These are phyloP conservation scores for Pholiota adiposa DNA, from an alignment of 1,284 basidiomycete genomes.

Conservation along the genomic window DNA sequence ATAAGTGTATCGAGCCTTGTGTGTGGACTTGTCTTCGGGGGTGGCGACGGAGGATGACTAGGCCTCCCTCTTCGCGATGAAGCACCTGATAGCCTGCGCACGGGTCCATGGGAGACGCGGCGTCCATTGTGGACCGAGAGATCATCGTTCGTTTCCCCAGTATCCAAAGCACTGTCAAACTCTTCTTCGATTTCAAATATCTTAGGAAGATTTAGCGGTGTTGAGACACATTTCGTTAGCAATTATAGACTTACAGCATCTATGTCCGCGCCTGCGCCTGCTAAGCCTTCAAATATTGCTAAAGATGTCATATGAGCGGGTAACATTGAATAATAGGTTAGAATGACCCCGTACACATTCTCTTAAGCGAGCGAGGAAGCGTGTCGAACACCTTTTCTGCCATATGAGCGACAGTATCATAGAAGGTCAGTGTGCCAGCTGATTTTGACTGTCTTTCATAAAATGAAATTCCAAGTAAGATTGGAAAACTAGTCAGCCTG, in stretches of 20 bases:
- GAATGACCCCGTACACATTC: constrained; percentile 73
- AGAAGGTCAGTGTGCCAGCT: constrained; percentile 63
- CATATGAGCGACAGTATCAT: constrained; percentile 70
- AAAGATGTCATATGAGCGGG: not conserved
- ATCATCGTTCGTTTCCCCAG: constrained; percentile 37
- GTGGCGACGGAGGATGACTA: constrained; percentile 23
- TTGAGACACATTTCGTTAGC: not conserved
- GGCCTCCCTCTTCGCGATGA: constrained; percentile 21
- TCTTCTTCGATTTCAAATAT: constrained; percentile 87
- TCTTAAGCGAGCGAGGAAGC: constrained; percentile 71
- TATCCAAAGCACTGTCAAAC: constrained; percentile 62
- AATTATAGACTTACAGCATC: constrained; percentile 54
- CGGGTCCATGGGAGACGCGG: constrained; percentile 27
- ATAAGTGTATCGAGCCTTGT: constrained; percentile 52
- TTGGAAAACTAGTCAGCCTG: constrained; percentile 83
- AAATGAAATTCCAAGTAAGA: constrained; percentile 80
- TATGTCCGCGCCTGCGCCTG: constrained; percentile 76
- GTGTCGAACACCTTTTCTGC: constrained; percentile 74
- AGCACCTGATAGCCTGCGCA: constrained; percentile 24
- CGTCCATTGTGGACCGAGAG: constrained; percentile 27
- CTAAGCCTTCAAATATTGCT: constrained; percentile 84
- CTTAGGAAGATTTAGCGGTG: constrained; percentile 32
- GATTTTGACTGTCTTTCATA: constrained; percentile 84
- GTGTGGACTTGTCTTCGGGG: constrained; percentile 37
- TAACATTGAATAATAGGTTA: constrained; percentile 7